Base-by-base conservation (phyloP, 768 basidiomycete genomes). In the Suillus sp. region DNA sequence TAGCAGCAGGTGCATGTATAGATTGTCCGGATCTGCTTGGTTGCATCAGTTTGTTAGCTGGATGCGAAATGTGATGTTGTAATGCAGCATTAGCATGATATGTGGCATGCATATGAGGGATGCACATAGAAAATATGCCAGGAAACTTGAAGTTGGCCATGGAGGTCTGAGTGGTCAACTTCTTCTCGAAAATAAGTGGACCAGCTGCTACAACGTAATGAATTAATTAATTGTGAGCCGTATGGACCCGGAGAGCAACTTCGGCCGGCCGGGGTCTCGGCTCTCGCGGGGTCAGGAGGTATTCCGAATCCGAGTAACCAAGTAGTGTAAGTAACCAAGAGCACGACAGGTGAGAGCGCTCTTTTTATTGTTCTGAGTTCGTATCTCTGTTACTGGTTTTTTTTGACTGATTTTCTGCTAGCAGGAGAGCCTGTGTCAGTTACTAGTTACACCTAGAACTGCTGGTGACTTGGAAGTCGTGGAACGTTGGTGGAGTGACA, bases 251-350 rank as follows among this genome's bases (percentile, higher is more conserved):
- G n/a, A 8, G 27, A 34, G 54, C 3, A 37, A 25, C 35, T 25
- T 22, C 56, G 56, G 56, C 56, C 56, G 56, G 55, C 35, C 35
- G 35, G 35, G 32, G 20, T 53, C 51, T 53, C 51, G 51, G 51
- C 51, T 9, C 51, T 32, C 30, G 55, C 55, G 14, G 56, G 56
- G 56, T 57, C 38, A 57, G 56, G 56, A 57, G 56, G 56, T 13
- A 40, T 27, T 40, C 38, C 55, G 56, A 57, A 38, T 57, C 50
- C 55, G 56, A 57, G 56, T 57, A 57, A 50, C 32, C 40, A 61
- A 54, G 62, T 47, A 37, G 42, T 50, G 48, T 30, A 59, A 43
- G 57, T 62, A 62, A 62, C 62, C 58, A 62, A 25, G 54, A 9
- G 16, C 34, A 38, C 51, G 11, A 53, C 51, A 37, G 40, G 40